These are phyloP conservation scores for Colletotrichum acutatum DNA, from an alignment of 2,329 filamentous ascomycete genomes.

Conservation along the genomic window DNA sequence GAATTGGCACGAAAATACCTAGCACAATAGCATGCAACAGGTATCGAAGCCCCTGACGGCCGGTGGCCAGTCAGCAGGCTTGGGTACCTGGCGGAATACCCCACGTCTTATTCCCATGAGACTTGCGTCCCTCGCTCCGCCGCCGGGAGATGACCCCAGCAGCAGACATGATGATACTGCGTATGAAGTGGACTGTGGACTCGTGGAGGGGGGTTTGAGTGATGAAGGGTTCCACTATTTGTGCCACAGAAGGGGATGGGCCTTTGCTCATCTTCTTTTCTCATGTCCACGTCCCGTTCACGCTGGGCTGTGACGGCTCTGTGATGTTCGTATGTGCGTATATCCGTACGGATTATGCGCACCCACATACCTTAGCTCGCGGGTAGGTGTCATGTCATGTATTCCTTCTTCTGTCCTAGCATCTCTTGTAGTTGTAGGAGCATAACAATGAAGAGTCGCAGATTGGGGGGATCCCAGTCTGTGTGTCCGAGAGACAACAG, in stretches of 20 bases:
- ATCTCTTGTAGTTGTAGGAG: not conserved
- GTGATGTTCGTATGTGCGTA: not conserved
- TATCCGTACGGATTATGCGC: not conserved
- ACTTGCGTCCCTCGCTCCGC: not conserved
- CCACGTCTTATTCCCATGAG: not conserved
- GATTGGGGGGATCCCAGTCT: not conserved
- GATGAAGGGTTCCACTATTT: slow-evolving; percentile 13
- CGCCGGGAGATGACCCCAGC: slow-evolving; percentile 1
- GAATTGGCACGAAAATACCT: not conserved
- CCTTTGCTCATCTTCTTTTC: slow-evolving; percentile 1
- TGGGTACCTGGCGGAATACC: slow-evolving; percentile 14
- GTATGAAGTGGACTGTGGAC: not conserved
- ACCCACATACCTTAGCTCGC: not conserved
- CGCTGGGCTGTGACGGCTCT: slow-evolving; percentile 16
- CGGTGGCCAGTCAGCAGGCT: slow-evolving; percentile 19
- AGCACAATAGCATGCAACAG: not conserved
- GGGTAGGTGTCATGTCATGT: not conserved
- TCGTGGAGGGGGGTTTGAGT: not conserved
- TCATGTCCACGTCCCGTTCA: not conserved
- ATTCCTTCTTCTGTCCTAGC: not conserved
- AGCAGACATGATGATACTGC: slow-evolving; percentile 2
- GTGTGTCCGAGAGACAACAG: not conserved
- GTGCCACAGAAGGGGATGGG: slow-evolving; percentile 24
- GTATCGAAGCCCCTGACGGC: slow-evolving; percentile 6
- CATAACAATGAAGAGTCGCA: not conserved